These are phyloP conservation scores for Chromera velia DNA, from an alignment of 73 alveolate species.

Conservation along the genomic window DNA sequence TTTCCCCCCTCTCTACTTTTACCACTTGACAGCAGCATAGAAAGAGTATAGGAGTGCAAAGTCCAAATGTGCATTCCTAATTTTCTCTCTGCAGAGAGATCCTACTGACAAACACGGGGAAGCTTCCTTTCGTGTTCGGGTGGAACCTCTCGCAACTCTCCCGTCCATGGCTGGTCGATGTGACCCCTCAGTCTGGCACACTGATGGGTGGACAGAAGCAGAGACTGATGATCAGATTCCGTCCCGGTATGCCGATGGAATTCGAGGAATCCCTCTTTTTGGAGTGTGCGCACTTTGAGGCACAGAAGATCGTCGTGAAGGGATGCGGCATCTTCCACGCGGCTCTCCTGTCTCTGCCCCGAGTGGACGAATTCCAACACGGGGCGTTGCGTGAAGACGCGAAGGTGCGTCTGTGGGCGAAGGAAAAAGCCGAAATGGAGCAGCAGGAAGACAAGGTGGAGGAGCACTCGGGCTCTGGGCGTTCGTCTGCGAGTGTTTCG, in stretches of 20 bases:
- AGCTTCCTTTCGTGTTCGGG: slow-evolving; percentile 25
- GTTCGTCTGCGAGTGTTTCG: too few relatives aligned
- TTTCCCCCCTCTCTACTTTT: too few relatives aligned
- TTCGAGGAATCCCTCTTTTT: slow-evolving; percentile 58
- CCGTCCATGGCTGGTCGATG: slow-evolving; percentile 17
- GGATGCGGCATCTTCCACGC: slow-evolving; percentile 69
- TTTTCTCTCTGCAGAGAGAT: slow-evolving; percentile 3
- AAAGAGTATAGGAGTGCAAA: too few relatives aligned
- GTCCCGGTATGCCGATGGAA: slow-evolving; percentile 54
- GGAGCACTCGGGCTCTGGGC: too few relatives aligned
- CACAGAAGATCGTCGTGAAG: slow-evolving; percentile 58
- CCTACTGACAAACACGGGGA: slow-evolving; percentile 20
- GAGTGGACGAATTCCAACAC: slow-evolving; percentile 18
- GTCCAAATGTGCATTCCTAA: too few relatives aligned
- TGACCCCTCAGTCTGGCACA: slow-evolving; percentile 51
- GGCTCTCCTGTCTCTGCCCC: slow-evolving; percentile 46
- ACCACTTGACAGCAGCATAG: too few relatives aligned
- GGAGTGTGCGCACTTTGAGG: slow-evolving; percentile 71
- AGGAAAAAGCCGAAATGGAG: not conserved
- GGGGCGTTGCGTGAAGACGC: not conserved
- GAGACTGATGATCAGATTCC: slow-evolving; percentile 46
- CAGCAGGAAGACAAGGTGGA: too few relatives aligned
- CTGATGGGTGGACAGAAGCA: slow-evolving; percentile 66
- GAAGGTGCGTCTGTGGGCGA: not conserved
- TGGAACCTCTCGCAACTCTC: slow-evolving; percentile 22